Conservation (phyloP, 306 rosid species). For the Vicia villosa region DNA sequence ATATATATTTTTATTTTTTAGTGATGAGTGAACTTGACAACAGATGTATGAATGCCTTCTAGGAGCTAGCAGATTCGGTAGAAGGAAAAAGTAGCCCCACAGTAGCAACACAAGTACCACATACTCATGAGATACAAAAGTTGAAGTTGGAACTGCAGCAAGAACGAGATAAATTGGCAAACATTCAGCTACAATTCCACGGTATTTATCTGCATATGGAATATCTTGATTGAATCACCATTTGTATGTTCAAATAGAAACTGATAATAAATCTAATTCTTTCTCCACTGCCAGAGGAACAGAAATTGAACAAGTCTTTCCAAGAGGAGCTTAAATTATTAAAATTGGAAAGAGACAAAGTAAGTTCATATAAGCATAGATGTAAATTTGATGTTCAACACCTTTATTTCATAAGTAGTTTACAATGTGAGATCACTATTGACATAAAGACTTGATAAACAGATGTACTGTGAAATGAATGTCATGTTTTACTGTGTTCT, state of each 20-base stretch:
- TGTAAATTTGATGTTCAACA: conserved; percentile 17
- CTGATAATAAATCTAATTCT: conserved; percentile 22
- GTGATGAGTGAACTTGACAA: conserved; percentile 94
- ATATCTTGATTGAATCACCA: conserved; percentile 21
- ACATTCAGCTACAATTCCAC: conserved; percentile 51
- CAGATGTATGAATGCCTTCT: conserved; percentile 99
- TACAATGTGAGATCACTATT: conserved; percentile 4
- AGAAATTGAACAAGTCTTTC: conserved; percentile 62
- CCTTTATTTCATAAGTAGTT: conserved; percentile 10
- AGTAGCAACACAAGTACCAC: conserved; percentile 46
- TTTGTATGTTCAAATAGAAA: conserved; percentile 18
- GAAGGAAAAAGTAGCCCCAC: conserved; percentile 58
- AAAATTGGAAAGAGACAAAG: conserved; percentile 64
- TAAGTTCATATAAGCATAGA: conserved; percentile 49
- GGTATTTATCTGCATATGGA: conserved; percentile 49
- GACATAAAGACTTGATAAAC: conserved; percentile 22
- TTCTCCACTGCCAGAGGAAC: conserved; percentile 66
- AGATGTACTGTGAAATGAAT: conserved; percentile 6
- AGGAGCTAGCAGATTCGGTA: conserved; percentile 83
- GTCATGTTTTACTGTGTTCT: conserved; percentile 11
- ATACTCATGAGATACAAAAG: conserved; percentile 56
- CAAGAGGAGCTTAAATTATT: conserved; percentile 71
- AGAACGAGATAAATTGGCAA: conserved; percentile 56
- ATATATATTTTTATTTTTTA: conserved; percentile 48
- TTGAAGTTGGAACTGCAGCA: conserved; percentile 68